A percentile compares a stretch with the other conserved stretches of the same genome.
phyloP scores from a whole-genome alignment of 306 rosid genomes.

The Psophocarpus tetragonolobus region DNA sequence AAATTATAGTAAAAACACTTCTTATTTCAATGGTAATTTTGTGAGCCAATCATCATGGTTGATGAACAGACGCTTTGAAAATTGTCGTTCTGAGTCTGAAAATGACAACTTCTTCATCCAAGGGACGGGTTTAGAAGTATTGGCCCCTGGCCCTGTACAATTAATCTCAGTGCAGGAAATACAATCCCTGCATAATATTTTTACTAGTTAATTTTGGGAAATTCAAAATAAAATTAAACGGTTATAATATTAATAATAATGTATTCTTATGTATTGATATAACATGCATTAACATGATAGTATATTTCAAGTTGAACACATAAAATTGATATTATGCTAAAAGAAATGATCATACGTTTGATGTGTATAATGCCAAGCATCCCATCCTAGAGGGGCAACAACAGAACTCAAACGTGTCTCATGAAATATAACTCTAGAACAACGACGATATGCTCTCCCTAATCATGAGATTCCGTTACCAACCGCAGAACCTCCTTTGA shows the following conservation, averaged over 20 bases:
- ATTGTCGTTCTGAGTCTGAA: background rate
- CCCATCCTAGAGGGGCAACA: constrained; percentile 45
- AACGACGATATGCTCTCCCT: constrained; percentile 51
- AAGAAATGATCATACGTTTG: constrained; percentile 26
- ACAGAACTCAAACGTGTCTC: background rate
- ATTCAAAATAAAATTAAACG: background rate
- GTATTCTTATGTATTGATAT: background rate
- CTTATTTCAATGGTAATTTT: background rate
- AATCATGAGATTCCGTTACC: constrained; percentile 26
- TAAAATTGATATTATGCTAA: background rate
- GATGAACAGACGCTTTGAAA: constrained; percentile 34
- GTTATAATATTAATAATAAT: background rate
- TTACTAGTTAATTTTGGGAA: background rate
- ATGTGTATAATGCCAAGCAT: constrained; percentile 24
- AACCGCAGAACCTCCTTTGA: constrained; percentile 25
- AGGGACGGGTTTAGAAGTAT: constrained; percentile 24
- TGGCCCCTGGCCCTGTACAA: constrained; percentile 39
- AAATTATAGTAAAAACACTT: background rate
- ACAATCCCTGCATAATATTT: background rate
- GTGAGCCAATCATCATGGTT: constrained; percentile 43
- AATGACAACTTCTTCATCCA: constrained; percentile 34
- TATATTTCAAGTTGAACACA: background rate
- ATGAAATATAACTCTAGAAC: constrained; percentile 50
- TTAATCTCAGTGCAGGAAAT: constrained; percentile 30
- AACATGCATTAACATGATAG: background rate